phyloP scores from a whole-genome alignment of 495 filamentous ascomycete genomes.

The Tuber umbilicatum region DNA sequence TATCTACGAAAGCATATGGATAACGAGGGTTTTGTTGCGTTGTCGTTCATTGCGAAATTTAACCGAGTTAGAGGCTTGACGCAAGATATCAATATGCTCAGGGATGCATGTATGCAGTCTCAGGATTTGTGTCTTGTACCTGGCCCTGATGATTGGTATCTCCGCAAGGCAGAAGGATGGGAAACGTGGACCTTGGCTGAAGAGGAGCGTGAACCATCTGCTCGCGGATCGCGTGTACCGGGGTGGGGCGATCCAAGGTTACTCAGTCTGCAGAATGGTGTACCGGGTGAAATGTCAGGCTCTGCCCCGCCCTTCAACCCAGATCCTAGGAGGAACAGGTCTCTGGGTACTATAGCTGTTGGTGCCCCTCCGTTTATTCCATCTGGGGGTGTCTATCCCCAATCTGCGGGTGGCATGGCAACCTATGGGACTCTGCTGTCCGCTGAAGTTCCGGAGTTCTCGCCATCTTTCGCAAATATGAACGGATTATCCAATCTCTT shows the following conservation, averaged over 20 bases:
- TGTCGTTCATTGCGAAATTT: conserved; percentile 71
- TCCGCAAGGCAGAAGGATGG: conserved; percentile 74
- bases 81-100: conserved; percentile 64
- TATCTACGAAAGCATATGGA: conserved; percentile 91
- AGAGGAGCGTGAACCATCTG: conserved; percentile 55
- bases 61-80: conserved; percentile 73
- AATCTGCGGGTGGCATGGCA: not conserved
- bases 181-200: conserved; percentile 67
- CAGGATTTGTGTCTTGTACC: conserved; percentile 61
- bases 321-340: conserved; percentile 20
- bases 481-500: conserved; percentile 9
- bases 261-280: conserved; percentile 13
- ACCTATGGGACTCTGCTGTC: conserved; percentile 56
- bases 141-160: conserved; percentile 65
- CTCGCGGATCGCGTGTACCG: conserved; percentile 31
- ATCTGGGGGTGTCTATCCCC: conserved; percentile 17
- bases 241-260: conserved; percentile 18
- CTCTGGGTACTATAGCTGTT: conserved; percentile 20
- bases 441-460: conserved; percentile 69
- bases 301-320: conserved; percentile 37
- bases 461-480: conserved; percentile 49
- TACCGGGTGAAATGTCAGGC: conserved; percentile 38
- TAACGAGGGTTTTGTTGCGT: conserved; percentile 78
- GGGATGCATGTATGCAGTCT: conserved; percentile 64
- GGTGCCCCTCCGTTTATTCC: conserved; percentile 27